phyloP scores from a whole-genome alignment of 1,139 yeast species.

The Meyerozyma carpophila region DNA sequence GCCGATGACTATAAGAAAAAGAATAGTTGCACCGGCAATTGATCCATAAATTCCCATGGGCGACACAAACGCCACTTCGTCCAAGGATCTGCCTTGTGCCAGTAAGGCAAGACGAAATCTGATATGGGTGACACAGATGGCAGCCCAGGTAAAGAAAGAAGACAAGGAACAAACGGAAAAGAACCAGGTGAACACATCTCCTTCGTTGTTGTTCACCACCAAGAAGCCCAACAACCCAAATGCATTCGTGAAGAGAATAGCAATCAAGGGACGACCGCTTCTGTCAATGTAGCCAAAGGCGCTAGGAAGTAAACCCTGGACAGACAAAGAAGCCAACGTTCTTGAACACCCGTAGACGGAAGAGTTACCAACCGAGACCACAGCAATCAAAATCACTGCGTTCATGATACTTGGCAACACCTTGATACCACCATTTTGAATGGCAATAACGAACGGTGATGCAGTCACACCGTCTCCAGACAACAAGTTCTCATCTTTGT shows the following conservation, averaged over 20 bases:
- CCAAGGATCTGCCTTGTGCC: constrained; percentile 36
- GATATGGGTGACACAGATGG: constrained; percentile 46
- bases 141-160: constrained; percentile 54
- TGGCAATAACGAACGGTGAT: constrained; percentile 40
- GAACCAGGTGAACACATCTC: constrained; percentile 56
- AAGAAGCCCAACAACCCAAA: constrained; percentile 63
- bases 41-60: constrained; percentile 48
- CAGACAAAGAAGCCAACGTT: constrained; percentile 50
- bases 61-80: constrained; percentile 44
- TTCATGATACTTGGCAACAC: constrained; percentile 47
- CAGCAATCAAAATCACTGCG: constrained; percentile 47
- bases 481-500: constrained; percentile 29
- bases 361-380: constrained; percentile 50
- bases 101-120: constrained; percentile 48
- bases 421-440: constrained; percentile 23
- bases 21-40: constrained; percentile 35
- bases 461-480: constrained; percentile 18
- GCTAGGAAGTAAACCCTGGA: constrained; percentile 41
- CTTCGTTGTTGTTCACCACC: constrained; percentile 44
- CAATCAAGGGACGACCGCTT: constrained; percentile 52
- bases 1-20: constrained; percentile 37
- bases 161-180: constrained; percentile 62
- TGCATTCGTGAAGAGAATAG: constrained; percentile 42
- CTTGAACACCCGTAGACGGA: constrained; percentile 53
- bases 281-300: constrained; percentile 50